Base-by-base conservation (phyloP, 371 early-diverging fungal genomes). In the Lichtheimia hyalospora region DNA sequence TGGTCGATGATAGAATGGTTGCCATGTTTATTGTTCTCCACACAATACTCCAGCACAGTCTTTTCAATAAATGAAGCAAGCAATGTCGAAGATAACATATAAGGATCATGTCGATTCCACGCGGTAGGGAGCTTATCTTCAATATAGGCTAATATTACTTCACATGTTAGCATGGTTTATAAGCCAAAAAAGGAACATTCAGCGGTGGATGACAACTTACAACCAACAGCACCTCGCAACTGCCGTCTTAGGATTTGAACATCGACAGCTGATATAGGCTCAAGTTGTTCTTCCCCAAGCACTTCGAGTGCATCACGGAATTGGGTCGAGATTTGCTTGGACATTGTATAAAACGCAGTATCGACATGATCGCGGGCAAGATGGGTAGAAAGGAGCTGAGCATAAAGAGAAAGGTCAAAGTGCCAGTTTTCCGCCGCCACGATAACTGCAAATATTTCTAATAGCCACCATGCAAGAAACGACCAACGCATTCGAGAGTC, bases 211-310 rank as follows among this genome's bases (percentile, higher is more conserved):
- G 43, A 52, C 23, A 51, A 44, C 63, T 70, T 61, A 73, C 70
- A 71, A 20, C 70, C 72, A 34, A 75, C 72, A 28, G 75, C 75
- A 13, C 70, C 72, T 54, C 60, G 55, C n/a, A 75, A 28, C 46
- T 75, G 75, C 10, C 68, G 70, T 49, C 68, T 68, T 10, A 75
- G 48, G 20, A 75, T 50, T 5, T 69, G 67, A 2, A 75, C 54
- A 61, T 75, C 75, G 1, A 75, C 68, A 46, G 60, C 50, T 10
- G 57, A 46, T 27, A 25, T 27, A 3, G 54, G 44, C 12, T 50
- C 60, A 57, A 50, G 51, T 40, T 49, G 20, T 8, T 54, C 27
- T 23, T 64, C 54, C 0, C 55, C 57, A 34, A 62, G 46, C 10
- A 74, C 60, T 39, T 74, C 71, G 16, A 75, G 54, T 16, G 71